phyloP scores from a whole-genome alignment of 352 stramenopile genomes.

The Phytopythium vexans region DNA sequence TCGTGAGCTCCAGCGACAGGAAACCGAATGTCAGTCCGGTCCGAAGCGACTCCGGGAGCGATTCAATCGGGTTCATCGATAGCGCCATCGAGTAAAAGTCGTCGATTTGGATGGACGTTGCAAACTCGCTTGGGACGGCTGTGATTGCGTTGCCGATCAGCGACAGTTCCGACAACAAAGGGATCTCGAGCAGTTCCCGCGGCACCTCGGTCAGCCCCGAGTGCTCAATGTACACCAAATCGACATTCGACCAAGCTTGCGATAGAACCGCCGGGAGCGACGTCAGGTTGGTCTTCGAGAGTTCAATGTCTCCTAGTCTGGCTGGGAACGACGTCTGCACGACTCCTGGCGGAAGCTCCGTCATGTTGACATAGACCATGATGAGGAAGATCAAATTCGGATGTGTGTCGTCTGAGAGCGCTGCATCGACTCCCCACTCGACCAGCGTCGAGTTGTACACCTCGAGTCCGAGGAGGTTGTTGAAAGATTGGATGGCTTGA shows the following conservation, averaged over 20 bases:
- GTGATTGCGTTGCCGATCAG: slow-evolving; percentile 28
- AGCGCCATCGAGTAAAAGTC: slow-evolving; percentile 25
- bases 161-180: slow-evolving; percentile 22
- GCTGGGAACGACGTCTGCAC: slow-evolving; percentile 23
- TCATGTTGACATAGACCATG: slow-evolving; percentile 43
- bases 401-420: slow-evolving; percentile 26
- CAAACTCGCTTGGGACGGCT: slow-evolving; percentile 16
- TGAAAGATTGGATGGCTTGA: slow-evolving; percentile 20
- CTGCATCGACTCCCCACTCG: slow-evolving; percentile 27
- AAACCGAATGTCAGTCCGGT: slow-evolving; percentile 18
- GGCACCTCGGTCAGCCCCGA: slow-evolving; percentile 24
- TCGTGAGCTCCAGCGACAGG: slow-evolving; percentile 25
- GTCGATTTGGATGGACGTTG: slow-evolving; percentile 4
- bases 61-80: slow-evolving; percentile 21
- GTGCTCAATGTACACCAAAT: slow-evolving; percentile 30
- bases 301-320: slow-evolving; percentile 41
- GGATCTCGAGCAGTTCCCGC: slow-evolving; percentile 11
- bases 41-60: slow-evolving; percentile 14
- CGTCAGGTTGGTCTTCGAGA: slow-evolving; percentile 36
- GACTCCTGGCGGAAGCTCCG: slow-evolving; percentile 27
- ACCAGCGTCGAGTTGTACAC: slow-evolving; percentile 53
- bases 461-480: slow-evolving; percentile 44
- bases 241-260: slow-evolving; percentile 21
- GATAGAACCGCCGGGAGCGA: slow-evolving; percentile 20
- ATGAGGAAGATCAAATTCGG: slow-evolving; percentile 25